Percentiles rank a stretch among this genome's conserved stretches.
These are phyloP conservation scores for Murraya paniculata DNA, from an alignment of 345 rosid genomes.

Conservation along the genomic window DNA sequence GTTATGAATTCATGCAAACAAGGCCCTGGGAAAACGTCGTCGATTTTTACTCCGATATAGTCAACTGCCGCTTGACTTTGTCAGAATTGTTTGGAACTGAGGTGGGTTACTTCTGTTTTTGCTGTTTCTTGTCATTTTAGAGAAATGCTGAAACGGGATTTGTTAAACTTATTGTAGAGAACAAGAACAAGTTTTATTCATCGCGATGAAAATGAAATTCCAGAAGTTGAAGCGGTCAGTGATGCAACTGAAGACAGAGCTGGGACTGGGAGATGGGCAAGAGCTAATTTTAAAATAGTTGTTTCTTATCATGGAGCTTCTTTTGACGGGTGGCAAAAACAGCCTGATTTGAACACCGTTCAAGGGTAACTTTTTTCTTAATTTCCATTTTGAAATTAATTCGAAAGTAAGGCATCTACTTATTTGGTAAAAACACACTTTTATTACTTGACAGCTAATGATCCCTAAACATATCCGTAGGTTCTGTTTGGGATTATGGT, in stretches of 20 bases:
- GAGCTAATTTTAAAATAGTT: conserved; percentile 70
- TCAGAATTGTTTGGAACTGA: conserved; percentile 45
- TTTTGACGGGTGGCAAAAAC: conserved; percentile 98
- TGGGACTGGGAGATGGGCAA: conserved; percentile 75
- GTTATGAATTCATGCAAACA: conserved; percentile 61
- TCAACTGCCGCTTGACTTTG: conserved; percentile 43
- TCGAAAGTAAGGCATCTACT: not conserved
- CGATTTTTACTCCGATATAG: conserved; percentile 57
- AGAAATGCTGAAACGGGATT: not conserved
- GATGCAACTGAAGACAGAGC: conserved; percentile 33
- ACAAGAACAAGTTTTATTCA: conserved; percentile 20
- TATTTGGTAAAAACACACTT: not conserved
- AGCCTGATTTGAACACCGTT: conserved; percentile 83
- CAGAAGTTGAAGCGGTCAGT: conserved; percentile 31
- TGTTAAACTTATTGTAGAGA: conserved; percentile 32
- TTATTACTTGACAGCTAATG: not conserved
- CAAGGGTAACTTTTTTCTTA: conserved; percentile 52
- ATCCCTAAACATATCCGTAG: too few relatives aligned
- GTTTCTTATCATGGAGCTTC: conserved; percentile 79
- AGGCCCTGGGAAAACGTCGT: conserved; percentile 76
- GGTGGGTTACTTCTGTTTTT: conserved; percentile 25
- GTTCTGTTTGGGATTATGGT: too few relatives aligned
- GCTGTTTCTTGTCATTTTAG: not conserved
- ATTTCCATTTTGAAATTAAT: not conserved
- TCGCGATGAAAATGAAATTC: conserved; percentile 29